These are phyloP conservation scores for Phytophthora palmivora DNA, from an alignment of 352 stramenopile species.

Conservation along the genomic window DNA sequence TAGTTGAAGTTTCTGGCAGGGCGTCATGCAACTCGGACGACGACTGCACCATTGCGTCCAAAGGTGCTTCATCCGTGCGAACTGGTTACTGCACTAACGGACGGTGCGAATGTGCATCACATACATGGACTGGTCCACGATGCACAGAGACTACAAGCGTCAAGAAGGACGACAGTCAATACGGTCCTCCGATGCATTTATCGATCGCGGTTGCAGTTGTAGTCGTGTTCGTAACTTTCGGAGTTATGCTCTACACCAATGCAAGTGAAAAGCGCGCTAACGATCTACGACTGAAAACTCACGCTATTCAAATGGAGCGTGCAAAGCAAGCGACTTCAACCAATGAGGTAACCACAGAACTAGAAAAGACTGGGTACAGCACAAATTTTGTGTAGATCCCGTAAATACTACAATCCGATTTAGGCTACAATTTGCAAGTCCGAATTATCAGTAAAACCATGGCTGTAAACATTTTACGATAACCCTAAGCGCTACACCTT, in stretches of 20 bases:
- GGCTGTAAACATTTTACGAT: slow-evolving; percentile 3
- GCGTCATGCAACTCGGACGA: slow-evolving; percentile 44
- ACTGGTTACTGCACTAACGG: slow-evolving; percentile 34
- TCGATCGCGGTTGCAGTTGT: slow-evolving; percentile 14
- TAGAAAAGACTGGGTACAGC: slow-evolving; percentile 15
- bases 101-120: slow-evolving; percentile 34
- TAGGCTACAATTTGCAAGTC: not conserved
- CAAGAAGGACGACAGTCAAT: slow-evolving; percentile 14
- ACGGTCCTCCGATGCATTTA: slow-evolving; percentile 26
- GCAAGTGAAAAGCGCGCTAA: slow-evolving; percentile 6
- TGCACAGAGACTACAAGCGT: slow-evolving; percentile 36
- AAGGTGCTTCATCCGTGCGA: slow-evolving; percentile 19
- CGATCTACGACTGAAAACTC: slow-evolving; percentile 8
- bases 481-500: not conserved
- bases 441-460: not conserved
- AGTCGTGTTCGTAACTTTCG: slow-evolving; percentile 13
- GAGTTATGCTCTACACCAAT: slow-evolving; percentile 4
- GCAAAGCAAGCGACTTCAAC: slow-evolving; percentile 1
- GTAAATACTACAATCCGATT: no score
- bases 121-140: slow-evolving; percentile 38
- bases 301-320: slow-evolving; percentile 8
- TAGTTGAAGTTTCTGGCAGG: slow-evolving; percentile 40
- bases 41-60: slow-evolving; percentile 47
- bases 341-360: not conserved
- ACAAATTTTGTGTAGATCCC: slow-evolving; percentile 23